Base-by-base conservation (phyloP, 805 yeast species). In the Pichia exigua region DNA sequence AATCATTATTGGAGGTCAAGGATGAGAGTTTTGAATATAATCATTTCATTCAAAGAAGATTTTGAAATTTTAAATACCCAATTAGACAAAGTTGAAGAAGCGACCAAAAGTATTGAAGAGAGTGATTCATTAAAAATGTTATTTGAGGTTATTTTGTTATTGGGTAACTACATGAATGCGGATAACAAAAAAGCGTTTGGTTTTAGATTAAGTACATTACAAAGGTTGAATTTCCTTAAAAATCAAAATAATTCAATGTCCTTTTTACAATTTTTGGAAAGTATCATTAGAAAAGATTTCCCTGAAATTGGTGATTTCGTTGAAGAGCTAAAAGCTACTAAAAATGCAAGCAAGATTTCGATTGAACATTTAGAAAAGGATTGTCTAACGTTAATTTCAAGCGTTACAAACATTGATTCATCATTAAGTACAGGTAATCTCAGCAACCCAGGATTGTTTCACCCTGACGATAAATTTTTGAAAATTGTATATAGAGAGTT, bases 121-220 rank as follows among this genome's bases (percentile, higher is more conserved):
- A 87, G 96, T 1, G 78, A 77, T 18, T 79, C 81, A 48, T 74
- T 95, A 62, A 78, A 82, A 55, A 77, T 80, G 50, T 82, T 94
- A 17, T 77, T 95, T 61, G 90, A 87, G 51, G 81, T 94, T 45
- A 92, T 94, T 55, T 73, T 91, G 56, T 83, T 91, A 4, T 94
- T 94, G 47, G 99, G 99, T 53, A 94, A 94, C 66, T 92, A 83
- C 65, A 94, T 94, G 99, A 94, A 95, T 65, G 96, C 90, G 61
- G 73, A 81, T n/a, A 75, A 88, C 2, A 91, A 90, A 60, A 96
- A 90, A 65, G 98, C 97, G 1, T 77, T 79, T 57, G 99, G 99
- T 3, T 95, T 95, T 75, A 85, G 86, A 61, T 72, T 94, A 54
- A 84, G 87, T 44, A 87, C 97, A n/a, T 74, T 94, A 49, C 97